A percentile compares a stretch with the other conserved stretches of the same genome.
Conservation (phyloP, 1,139 yeast genomes). For the Hyphopichia khmerensis region DNA sequence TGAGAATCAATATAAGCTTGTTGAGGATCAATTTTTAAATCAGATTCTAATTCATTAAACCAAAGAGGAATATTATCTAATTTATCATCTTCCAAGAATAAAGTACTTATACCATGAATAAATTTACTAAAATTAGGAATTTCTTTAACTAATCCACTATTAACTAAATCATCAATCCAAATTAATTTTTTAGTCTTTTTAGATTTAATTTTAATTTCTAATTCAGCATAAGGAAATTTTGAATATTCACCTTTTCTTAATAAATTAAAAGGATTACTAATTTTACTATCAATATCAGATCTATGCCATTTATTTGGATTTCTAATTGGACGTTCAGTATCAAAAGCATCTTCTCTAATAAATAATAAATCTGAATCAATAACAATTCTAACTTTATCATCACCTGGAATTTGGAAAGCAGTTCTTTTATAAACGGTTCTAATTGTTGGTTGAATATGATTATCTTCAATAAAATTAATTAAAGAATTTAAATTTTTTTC, state of each 20-base stretch:
- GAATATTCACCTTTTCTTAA: slow-evolving; percentile 84
- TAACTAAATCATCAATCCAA: slow-evolving; percentile 88
- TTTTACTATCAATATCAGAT: slow-evolving; percentile 78
- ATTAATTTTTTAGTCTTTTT: slow-evolving; percentile 45
- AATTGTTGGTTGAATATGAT: slow-evolving; percentile 77
- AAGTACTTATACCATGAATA: slow-evolving; percentile 84
- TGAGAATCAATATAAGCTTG: slow-evolving; percentile 65
- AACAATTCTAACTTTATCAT: slow-evolving; percentile 82
- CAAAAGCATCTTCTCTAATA: slow-evolving; percentile 89
- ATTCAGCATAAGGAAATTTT: slow-evolving; percentile 86
- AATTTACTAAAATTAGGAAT: slow-evolving; percentile 90
- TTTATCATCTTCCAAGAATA: slow-evolving; percentile 87
- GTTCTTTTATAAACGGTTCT: slow-evolving; percentile 88
- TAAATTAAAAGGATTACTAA: slow-evolving; percentile 65
- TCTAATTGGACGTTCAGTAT: slow-evolving; percentile 80
- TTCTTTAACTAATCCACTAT: slow-evolving; percentile 82
- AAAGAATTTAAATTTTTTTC: slow-evolving; percentile 62
- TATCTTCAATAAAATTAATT: slow-evolving; percentile 62
- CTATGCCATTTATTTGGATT: slow-evolving; percentile 92
- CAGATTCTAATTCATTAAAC: slow-evolving; percentile 86
- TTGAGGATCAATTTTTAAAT: slow-evolving; percentile 72
- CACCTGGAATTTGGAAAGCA: slow-evolving; percentile 98
- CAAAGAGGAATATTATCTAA: slow-evolving; percentile 90
- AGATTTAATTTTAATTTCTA: slow-evolving; percentile 80
- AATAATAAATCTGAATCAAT: slow-evolving; percentile 87